A percentile compares a stretch with the other conserved stretches of the same genome.
These are phyloP conservation scores for Phytophthora sansomeana DNA, from an alignment of 352 stramenopile species.

Conservation along the genomic window DNA sequence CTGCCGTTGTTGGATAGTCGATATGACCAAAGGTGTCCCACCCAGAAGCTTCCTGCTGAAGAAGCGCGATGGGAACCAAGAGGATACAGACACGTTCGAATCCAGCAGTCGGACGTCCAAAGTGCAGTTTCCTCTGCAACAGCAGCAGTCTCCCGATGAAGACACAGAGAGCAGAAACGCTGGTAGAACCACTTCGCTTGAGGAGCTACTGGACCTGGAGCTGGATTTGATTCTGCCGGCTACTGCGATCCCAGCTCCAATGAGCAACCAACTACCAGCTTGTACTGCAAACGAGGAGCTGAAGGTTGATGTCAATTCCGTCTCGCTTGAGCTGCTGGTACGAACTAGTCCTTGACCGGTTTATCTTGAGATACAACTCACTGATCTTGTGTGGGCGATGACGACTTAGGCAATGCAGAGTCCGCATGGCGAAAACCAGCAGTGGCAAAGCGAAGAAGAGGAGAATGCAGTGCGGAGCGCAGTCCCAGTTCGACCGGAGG, in stretches of 20 bases:
- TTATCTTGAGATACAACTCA: neutral
- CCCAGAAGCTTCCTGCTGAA: conserved; percentile 6
- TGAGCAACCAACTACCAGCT: conserved; percentile 40
- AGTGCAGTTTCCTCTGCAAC: conserved; percentile 20
- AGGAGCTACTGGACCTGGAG: conserved; percentile 59
- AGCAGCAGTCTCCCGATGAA: conserved; percentile 27
- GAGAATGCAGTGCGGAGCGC: neutral
- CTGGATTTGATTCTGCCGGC: conserved; percentile 45
- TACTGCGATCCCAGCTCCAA: conserved; percentile 12
- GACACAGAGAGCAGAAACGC: neutral
- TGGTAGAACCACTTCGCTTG: conserved; percentile 38
- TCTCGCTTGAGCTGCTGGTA: conserved; percentile 76
- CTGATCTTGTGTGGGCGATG: neutral
- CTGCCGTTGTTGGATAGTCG: neutral
- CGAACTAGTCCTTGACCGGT: neutral
- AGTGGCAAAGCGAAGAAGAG: conserved; percentile 51
- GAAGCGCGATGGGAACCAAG: conserved; percentile 39
- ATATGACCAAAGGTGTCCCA: conserved; percentile 32
- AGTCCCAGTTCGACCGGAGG: conserved; percentile 23
- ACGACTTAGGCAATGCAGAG: conserved; percentile 71
- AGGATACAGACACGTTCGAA: conserved; percentile 25
- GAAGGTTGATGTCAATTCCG: conserved; percentile 7
- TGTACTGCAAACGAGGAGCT: conserved; percentile 24
- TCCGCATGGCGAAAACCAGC: conserved; percentile 63
- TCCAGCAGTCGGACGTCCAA: conserved; percentile 9